Evolutionary conservation across 108 stramenopile genomes (phyloP), one percentile per base, ranked within the genome.

Genomic region (Epithemia pelagica): DNA sequence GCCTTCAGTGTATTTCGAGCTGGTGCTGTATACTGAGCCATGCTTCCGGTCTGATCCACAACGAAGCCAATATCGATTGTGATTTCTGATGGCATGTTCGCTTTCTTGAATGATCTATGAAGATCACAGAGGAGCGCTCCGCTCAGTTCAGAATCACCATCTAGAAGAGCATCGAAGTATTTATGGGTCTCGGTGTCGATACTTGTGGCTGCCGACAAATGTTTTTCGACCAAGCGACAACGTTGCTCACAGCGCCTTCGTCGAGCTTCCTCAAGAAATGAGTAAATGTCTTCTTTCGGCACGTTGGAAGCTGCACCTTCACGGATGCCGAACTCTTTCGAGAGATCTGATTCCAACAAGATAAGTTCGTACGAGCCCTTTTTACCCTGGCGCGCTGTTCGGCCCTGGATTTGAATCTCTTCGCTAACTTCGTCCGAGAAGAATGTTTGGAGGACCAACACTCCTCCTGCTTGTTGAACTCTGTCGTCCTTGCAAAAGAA

Each of bases 361-460:
- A 86, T 54, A 57, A 86, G 53, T 55, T 79, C 62, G 59, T 81
- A 86, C 15, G 82, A 67, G 1, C 85, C 85, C 46, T 68, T 56
- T 68, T 82, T 83, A 2, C 85, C 85, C 58, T 86, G 85, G 1
- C 85, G 74, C 19, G 85, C 82, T 37, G 82, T 83, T 33, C 85
- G 70, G 7, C 85, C 85, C 62, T 81, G 82, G 32, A 86, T 81
- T 68, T 86, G 85, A 32, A 83, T 67, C 64, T 86, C 84, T 68
- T 85, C 84, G 59, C 79, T 80, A 25, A 53, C 79, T 3, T 65
- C 64, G 3, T 5, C 8, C 18, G 64, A 46, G 29, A 65, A 65
- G 26, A 65, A 65, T 57, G 64, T 22, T 57, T 65, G 64, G n/a
- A 65, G 52, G 10, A 65, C 64, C 7, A 53, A 51, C 5, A 30